A percentile compares a stretch with the other conserved stretches of the same genome.
Conservation (phyloP, 371 early-diverging fungal genomes). For the Apophysomyces sp. region DNA sequence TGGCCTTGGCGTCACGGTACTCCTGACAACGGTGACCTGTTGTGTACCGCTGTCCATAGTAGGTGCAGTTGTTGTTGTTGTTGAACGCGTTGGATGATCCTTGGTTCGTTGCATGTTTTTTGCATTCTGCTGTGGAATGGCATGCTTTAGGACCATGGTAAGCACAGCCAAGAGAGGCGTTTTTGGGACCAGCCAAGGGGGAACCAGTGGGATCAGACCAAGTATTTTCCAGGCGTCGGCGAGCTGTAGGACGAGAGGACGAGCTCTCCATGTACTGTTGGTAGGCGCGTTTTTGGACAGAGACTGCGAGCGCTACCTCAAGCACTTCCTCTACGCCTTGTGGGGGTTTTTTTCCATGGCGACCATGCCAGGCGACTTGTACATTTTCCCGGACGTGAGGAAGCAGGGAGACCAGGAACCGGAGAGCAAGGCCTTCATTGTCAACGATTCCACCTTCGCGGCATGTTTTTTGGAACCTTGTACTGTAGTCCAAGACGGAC, state of each 20-base stretch:
- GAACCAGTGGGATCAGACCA: background rate
- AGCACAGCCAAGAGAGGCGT: background rate
- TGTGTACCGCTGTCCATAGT: background rate
- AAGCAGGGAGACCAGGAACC: background rate
- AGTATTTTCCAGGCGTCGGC: background rate
- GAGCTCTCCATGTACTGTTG: background rate
- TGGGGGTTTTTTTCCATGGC: background rate
- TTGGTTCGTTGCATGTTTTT: background rate
- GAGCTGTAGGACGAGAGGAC: background rate
- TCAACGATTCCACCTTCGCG: background rate
- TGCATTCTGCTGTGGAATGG: background rate
- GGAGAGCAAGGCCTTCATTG: background rate
- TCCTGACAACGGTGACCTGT: background rate
- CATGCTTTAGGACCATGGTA: background rate
- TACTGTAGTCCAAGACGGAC: background rate
- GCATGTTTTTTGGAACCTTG: background rate
- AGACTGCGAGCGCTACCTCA: background rate
- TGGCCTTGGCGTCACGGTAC: background rate
- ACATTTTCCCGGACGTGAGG: background rate
- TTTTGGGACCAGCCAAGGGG: background rate
- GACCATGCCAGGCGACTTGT: background rate
- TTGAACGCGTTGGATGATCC: background rate
- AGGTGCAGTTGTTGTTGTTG: background rate
- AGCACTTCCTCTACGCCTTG: background rate
- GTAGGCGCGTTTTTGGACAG: background rate